Evolutionary conservation across 2,329 filamentous ascomycete genomes (phyloP), one percentile per base, ranked within the genome.

Genomic region (Sclerotinia sclerotiorum): DNA sequence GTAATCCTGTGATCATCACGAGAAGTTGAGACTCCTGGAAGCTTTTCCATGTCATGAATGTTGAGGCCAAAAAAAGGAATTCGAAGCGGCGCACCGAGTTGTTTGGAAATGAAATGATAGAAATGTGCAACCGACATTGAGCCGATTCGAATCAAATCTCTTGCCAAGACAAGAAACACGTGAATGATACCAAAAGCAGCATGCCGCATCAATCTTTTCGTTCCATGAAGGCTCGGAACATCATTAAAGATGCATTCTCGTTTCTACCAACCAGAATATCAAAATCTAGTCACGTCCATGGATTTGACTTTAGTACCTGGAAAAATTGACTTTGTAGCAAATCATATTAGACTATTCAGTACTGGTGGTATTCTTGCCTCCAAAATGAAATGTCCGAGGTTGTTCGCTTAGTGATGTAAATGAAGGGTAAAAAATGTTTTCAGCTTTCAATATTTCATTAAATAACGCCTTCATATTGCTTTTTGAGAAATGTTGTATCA

Each of bases 141-240:
- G 15, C 58, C 58, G 58, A 39, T 2, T 62, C 44, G 58, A n/a
- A 60, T 39, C 39, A 46, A 60, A 35, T 19, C 29, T 35, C 27
- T 61, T 46, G 58, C 29, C 27, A 61, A 51, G 46, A 62, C 24
- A 49, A 42, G 17, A 35, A 35, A 24, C 58, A 62, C 46, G 60
- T 62, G 60, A 39, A 35, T 5, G 17, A 27, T 21, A 46, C 29
- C 10, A 62, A 27, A 62, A 24, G 13, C 46, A 27, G 60, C 46
- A 51, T 51, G n/a, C 21, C 29, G 42, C 39, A 27, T 46, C 24
- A 29, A 19, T 46, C 7, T 52, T 52, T 42, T 42, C 10, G 13
- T 54, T 27, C 51, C n/a, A 24, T 27, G n/a, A 27, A n/a, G 3
- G 5, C 6, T 44, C 55, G n/a, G 55, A 57, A 57, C 13, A 56